phyloP scores from a whole-genome alignment of 2,329 filamentous ascomycete genomes.

The Colletotrichum nymphaeae region DNA sequence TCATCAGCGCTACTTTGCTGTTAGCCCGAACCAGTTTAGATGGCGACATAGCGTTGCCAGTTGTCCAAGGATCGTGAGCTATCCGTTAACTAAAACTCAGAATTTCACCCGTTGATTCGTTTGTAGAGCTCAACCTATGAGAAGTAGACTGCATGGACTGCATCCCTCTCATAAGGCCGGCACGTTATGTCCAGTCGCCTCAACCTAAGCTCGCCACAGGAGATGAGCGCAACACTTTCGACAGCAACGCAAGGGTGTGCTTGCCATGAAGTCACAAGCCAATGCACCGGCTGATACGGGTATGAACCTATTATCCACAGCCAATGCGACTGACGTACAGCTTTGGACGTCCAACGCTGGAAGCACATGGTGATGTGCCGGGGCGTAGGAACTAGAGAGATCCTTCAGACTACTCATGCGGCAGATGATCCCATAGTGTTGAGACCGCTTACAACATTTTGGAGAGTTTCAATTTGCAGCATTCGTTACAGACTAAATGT shows the following conservation, averaged over 20 bases:
- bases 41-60: conserved; percentile 21
- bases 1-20: conserved; percentile 10
- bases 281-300: background rate
- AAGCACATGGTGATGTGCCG: background rate
- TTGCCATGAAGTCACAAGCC: background rate
- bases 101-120: background rate
- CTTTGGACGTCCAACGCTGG: background rate
- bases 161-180: background rate
- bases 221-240: background rate
- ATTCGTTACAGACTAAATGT: background rate
- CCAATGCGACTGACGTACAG: background rate
- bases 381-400: background rate
- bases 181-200: background rate
- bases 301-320: background rate
- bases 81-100: background rate
- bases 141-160: background rate
- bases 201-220: background rate
- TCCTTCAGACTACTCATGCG: background rate
- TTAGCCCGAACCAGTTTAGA: conserved; percentile 4
- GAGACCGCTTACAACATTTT: background rate
- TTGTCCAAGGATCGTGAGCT: conserved; percentile 15
- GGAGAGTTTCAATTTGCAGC: background rate
- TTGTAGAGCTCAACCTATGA: background rate
- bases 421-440: no score
- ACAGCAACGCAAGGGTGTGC: background rate